Evolutionary conservation across 73 alveolate species (phyloP), one percentile per base, ranked within the genome.

Genomic region (Tetrahymena malaccensis): DNA sequence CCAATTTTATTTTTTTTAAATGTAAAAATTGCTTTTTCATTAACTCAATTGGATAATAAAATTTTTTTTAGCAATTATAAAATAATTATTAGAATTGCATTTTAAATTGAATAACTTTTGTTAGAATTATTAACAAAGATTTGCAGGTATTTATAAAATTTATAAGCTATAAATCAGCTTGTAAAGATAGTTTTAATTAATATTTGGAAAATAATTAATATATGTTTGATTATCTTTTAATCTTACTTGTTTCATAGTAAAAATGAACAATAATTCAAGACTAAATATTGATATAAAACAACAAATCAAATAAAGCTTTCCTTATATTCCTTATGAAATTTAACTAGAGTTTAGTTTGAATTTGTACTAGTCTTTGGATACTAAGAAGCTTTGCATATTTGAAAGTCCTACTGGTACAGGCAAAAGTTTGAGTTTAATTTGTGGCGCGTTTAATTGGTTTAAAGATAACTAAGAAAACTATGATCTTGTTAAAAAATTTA

Each of bases 391-490:
- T 37, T 94, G 97, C 70, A 97, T 98, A 84, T 96, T 97, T 35
- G 99, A 98, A 96, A 97, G 99, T 85, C 99, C 99, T 11, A 98
- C 99, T 40, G 99, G 99, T 19, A 98, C 99, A 94, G 99, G 99
- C 21, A 98, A 98, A 34, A 94, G 96, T 85, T 84, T 85, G 43
- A 94, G 95, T 7, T 33, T 57, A 34, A 94, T 94, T 34, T 84
- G 44, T 40, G 96, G 96, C 33, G 85, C 93, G 56, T 84, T 94
- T 85, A 94, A 94, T 94, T 94, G 96, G 96, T 94, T 94, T 94
- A 94, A 84, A 19, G 95, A 84, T 85, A 85, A 85, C 56, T 55
- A 25, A 93, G 93, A 40, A 83, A 34, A 44, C 43, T 57, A 38
- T 25, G 85, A 43, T 34, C 40, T 93, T 34, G 10, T 38, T 25